Percentiles rank a stretch among this genome's conserved stretches.
phyloP scores from a whole-genome alignment of 305 asterid species.

The Vinca major region DNA sequence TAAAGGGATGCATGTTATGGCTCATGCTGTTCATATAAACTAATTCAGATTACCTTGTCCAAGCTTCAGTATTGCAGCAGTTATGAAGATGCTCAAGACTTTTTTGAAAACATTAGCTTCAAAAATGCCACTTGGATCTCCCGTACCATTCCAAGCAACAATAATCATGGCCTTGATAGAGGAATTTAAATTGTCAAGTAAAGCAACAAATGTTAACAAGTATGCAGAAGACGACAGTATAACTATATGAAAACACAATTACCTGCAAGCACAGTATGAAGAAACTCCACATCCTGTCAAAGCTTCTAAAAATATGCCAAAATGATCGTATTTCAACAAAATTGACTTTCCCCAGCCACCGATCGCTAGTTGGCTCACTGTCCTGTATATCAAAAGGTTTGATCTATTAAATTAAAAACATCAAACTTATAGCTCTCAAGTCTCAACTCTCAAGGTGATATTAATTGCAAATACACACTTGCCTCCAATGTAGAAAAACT shows the following conservation, averaged over 20 bases:
- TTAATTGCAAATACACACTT: conserved; percentile 1
- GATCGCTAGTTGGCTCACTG: conserved; percentile 48
- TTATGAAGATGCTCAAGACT: conserved; percentile 85
- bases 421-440: background rate
- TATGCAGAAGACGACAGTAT: conserved; percentile 11
- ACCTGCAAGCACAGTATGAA: conserved; percentile 97
- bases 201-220: conserved; percentile 14
- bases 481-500: background rate
- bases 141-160: conserved; percentile 90
- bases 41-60: conserved; percentile 67
- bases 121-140: conserved; percentile 56
- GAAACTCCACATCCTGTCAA: conserved; percentile 98
- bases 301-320: conserved; percentile 95
- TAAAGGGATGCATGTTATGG: background rate
- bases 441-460: background rate
- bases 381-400: conserved; percentile 37
- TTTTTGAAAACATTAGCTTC: conserved; percentile 59
- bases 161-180: conserved; percentile 88
- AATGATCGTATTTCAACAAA: conserved; percentile 94
- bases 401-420: background rate
- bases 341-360: conserved; percentile 97
- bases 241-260: conserved; percentile 13
- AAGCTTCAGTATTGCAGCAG: conserved; percentile 93
- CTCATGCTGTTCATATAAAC: background rate
- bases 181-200: conserved; percentile 21